phyloP scores from a whole-genome alignment of 148 eudicot species.

The Chenopodium album region DNA sequence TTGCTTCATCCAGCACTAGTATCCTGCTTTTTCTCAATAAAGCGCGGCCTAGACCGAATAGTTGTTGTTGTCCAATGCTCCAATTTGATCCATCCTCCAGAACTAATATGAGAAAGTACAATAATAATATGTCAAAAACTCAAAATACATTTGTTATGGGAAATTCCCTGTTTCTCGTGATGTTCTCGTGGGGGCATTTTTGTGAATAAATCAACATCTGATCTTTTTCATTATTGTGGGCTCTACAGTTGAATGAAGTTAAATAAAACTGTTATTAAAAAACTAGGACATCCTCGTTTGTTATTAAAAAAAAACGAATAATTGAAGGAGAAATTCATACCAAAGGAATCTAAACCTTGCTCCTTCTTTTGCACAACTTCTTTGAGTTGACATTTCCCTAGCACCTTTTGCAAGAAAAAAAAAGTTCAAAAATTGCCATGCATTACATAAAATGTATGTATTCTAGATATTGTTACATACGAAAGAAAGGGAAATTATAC shows the following conservation, averaged over 20 bases:
- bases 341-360: constrained; percentile 57
- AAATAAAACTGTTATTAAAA: no score
- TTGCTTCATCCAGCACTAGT: constrained; percentile 84
- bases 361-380: constrained; percentile 66
- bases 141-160: no score
- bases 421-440: neutral
- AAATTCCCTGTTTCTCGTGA: no score
- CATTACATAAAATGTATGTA: neutral
- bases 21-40: constrained; percentile 69
- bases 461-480: no score
- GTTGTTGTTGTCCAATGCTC: constrained; percentile 90
- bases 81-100: constrained; percentile 81
- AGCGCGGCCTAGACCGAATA: constrained; percentile 80
- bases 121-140: no score
- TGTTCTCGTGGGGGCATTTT: no score
- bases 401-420: constrained; percentile 37
- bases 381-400: constrained; percentile 73
- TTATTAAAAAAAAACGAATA: no score
- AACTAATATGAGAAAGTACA: constrained; percentile 28
- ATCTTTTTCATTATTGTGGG: no score
- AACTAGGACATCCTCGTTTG: no score
- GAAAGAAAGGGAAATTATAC: constrained; percentile 24
- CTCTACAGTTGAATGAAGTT: no score
- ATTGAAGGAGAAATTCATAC: constrained; percentile 31
- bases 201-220: no score